phyloP scores from a whole-genome alignment of 2,329 filamentous ascomycete species.

The Talaromyces islandicus region DNA sequence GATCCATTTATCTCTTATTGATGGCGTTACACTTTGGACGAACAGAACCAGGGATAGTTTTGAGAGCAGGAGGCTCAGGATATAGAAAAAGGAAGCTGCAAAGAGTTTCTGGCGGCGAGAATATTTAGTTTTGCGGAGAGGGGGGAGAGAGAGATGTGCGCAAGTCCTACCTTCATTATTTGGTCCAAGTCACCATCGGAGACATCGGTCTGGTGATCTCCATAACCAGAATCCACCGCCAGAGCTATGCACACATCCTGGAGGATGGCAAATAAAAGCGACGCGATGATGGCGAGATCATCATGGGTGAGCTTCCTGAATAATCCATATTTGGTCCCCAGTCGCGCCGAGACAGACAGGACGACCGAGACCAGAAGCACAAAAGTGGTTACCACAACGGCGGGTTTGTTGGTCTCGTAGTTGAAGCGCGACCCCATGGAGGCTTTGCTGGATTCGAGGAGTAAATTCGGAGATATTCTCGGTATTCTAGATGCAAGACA shows the following conservation, averaged over 20 bases:
- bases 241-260: conserved; percentile 16
- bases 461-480: conserved; percentile 1
- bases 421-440: conserved; percentile 18
- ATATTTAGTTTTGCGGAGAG: conserved; percentile 1
- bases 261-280: conserved; percentile 15
- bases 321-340: conserved; percentile 17
- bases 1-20: conserved; percentile 13
- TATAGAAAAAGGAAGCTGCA: conserved; percentile 16
- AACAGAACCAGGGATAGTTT: conserved; percentile 20
- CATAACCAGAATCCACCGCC: conserved; percentile 18
- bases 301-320: conserved; percentile 17
- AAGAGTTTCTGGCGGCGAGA: conserved; percentile 15
- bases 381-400: conserved; percentile 18
- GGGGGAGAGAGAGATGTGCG: background rate
- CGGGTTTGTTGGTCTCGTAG: conserved; percentile 16
- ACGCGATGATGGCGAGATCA: conserved; percentile 16
- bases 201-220: conserved; percentile 14
- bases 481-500: conserved; percentile 2
- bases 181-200: conserved; percentile 11
- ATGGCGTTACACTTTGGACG: conserved; percentile 16
- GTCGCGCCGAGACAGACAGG: conserved; percentile 16
- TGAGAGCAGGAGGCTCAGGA: conserved; percentile 17
- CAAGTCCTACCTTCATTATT: conserved; percentile 16
- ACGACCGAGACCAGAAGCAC: conserved; percentile 16
- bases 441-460: conserved; percentile 1